These are phyloP conservation scores for Zea mays DNA, from an alignment of 176 grass and related monocot species.

Conservation along the genomic window DNA sequence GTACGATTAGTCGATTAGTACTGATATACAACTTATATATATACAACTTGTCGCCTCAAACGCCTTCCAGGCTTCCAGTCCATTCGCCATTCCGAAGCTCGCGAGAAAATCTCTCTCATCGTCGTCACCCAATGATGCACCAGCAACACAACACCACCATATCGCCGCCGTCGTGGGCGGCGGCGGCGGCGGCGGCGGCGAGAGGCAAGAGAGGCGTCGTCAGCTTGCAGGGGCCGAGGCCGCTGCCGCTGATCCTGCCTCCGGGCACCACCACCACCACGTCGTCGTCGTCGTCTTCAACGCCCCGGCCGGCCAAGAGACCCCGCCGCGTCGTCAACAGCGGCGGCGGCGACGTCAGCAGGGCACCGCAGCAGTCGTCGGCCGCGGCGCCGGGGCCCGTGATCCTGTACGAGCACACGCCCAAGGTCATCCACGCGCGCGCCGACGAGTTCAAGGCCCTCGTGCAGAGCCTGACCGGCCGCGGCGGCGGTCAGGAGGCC, in stretches of 20 bases:
- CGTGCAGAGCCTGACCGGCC: slow-evolving; percentile 64
- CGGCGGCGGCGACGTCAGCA: not conserved
- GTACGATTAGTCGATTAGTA: not conserved
- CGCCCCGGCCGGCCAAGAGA: slow-evolving; percentile 34
- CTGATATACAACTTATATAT: too few relatives aligned
- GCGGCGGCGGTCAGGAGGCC: not conserved
- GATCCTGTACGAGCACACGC: slow-evolving; percentile 53
- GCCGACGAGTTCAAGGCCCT: slow-evolving; percentile 58
- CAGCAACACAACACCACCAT: not conserved
- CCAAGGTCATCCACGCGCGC: slow-evolving; percentile 47
- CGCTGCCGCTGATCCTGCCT: slow-evolving; percentile 36
- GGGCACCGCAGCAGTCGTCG: not conserved
- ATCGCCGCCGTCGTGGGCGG: too few relatives aligned
- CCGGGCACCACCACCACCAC: not conserved
- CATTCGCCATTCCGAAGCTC: too few relatives aligned
- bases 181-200: not conserved
- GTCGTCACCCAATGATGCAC: too few relatives aligned
- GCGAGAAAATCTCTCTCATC: too few relatives aligned
- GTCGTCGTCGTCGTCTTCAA: not conserved
- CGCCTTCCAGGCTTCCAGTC: too few relatives aligned
- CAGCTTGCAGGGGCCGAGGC: slow-evolving; percentile 35
- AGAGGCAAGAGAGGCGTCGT: slow-evolving; percentile 9
- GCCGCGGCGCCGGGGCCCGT: slow-evolving; percentile 19
- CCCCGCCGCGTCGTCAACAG: not conserved
- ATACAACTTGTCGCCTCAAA: too few relatives aligned